Base-by-base conservation (phyloP, 2,329 filamentous ascomycete species). In the Xylariaceae sp. region DNA sequence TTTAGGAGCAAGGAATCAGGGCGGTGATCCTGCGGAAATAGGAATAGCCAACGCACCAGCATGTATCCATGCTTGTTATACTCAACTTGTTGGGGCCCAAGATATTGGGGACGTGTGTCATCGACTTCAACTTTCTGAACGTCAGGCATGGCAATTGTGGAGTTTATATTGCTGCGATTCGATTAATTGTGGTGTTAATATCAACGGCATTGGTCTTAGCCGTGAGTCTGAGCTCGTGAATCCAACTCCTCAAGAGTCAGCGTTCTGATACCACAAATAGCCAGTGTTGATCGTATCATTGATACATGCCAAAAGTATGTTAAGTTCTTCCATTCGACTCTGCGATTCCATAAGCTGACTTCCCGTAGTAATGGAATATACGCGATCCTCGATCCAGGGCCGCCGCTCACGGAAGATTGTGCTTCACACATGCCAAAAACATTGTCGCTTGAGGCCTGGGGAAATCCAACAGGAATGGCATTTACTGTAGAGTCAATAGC, bases 131-230 rank as follows among this genome's bases (percentile, higher is more conserved):
- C 46, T 51, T 15, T 45, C 50, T 7, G 47, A 48, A 14, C 22
- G 52, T 18, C 54, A 62, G 31, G 58, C 61, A 44, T 58, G 59
- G 22, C 58, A 66, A 39, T 67, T 80, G 11, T 72, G 70, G 67
- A 59, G 65, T 38, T 64, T 80, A 18, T 81, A 81, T 59, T 76
- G 75, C 62, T 80, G 78, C 61, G 75, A 80, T 58, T 68, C 71
- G 43, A 70, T 68, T 44, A 68, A 68, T 43, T 81, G 77, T 58
- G 77, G 77, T 27, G 75, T 80, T 40, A 64, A 68, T 51, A 68
- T 68, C 39, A 54, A 60, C 19, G 45, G 31, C 11, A 58, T 53
- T 38, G 60, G 58, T 6, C 49, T 74, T 61, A 75, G 78, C 59
- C 77, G 78, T 75, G 59, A 68, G 73, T 72, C 27, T 44, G 27